Evolutionary conservation across 257 asterid genomes (phyloP).

Genomic region (Striga asiatica): DNA sequence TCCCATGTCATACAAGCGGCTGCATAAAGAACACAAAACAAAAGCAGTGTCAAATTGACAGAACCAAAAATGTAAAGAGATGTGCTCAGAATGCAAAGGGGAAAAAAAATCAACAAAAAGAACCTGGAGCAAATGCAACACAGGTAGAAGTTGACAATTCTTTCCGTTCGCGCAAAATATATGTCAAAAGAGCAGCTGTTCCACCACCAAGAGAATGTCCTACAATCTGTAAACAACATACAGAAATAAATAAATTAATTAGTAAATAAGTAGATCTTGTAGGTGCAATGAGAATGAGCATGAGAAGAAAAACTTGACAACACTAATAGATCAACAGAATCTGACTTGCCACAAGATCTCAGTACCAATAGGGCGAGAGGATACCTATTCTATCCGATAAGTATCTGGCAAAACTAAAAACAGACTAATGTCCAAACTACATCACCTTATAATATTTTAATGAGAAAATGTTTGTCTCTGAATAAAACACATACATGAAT

Average conservation of each 20-base stretch:
- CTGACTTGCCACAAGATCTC: not conserved
- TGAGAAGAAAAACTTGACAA: not conserved
- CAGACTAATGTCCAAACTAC: no score
- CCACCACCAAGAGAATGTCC: slow-evolving; percentile 99
- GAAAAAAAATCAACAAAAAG: not conserved
- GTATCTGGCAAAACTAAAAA: no score
- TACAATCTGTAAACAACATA: slow-evolving; percentile 41
- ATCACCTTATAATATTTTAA: no score
- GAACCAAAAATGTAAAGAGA: not conserved
- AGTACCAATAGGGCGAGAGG: not conserved
- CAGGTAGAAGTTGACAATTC: slow-evolving; percentile 74
- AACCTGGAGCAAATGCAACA: slow-evolving; percentile 97
- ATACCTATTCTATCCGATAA: not conserved
- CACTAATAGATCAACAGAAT: not conserved
- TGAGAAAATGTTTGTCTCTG: no score
- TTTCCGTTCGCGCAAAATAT: slow-evolving; percentile 77
- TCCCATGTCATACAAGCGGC: slow-evolving; percentile 99
- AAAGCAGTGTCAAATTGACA: not conserved
- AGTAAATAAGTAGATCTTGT: not conserved
- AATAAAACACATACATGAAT: no score
- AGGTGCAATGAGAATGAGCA: slow-evolving; percentile 1
- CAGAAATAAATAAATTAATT: slow-evolving; percentile 7
- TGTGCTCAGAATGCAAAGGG: slow-evolving; percentile 1
- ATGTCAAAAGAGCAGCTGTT: slow-evolving; percentile 83
- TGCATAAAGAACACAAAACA: slow-evolving; percentile 24